Percentiles rank a stretch among this genome's conserved stretches.
These are phyloP conservation scores for Alternaria panax DNA, from an alignment of 2,329 filamentous ascomycete species.

Conservation along the genomic window DNA sequence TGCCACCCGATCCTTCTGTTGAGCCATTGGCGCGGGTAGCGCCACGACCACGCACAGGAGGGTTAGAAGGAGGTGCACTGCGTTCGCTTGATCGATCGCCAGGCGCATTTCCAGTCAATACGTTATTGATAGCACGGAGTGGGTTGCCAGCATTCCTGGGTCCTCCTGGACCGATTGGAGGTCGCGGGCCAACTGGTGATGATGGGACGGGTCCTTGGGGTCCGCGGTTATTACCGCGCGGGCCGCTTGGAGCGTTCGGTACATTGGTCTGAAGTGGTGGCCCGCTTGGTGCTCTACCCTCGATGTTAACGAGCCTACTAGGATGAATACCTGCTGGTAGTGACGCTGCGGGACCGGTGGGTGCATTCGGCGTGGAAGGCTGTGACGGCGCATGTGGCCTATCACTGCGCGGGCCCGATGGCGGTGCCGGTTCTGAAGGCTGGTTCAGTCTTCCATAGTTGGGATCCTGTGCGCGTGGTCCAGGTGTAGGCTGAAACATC, in stretches of 20 bases:
- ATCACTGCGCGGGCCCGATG: constrained; percentile 62
- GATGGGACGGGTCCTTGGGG: constrained; percentile 36
- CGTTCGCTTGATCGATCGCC: constrained; percentile 30
- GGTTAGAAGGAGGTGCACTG: constrained; percentile 19
- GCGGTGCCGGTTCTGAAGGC: constrained; percentile 57
- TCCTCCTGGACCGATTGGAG: constrained; percentile 46
- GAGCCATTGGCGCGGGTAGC: constrained; percentile 37
- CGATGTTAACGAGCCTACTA: constrained; percentile 58
- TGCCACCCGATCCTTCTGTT: constrained; percentile 23
- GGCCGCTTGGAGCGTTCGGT: constrained; percentile 45
- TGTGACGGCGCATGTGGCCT: constrained; percentile 37
- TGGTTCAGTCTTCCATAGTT: constrained; percentile 59
- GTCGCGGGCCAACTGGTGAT: constrained; percentile 39
- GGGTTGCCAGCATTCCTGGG: constrained; percentile 33
- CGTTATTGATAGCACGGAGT: constrained; percentile 40
- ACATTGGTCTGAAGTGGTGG: constrained; percentile 45
- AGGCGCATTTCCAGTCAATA: constrained; percentile 38
- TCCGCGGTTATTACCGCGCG: constrained; percentile 38
- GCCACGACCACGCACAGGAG: constrained; percentile 44
- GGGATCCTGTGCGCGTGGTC: constrained; percentile 52
- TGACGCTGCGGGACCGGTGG: constrained; percentile 40
- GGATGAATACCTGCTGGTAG: constrained; percentile 61
- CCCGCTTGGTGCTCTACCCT: constrained; percentile 28
- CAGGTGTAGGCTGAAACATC: constrained; percentile 48
- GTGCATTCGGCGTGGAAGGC: constrained; percentile 40